Percentiles rank a stretch among this genome's conserved stretches.
These are phyloP conservation scores for Gomphus bonarii DNA, from an alignment of 1,284 basidiomycete genomes.

Conservation along the genomic window DNA sequence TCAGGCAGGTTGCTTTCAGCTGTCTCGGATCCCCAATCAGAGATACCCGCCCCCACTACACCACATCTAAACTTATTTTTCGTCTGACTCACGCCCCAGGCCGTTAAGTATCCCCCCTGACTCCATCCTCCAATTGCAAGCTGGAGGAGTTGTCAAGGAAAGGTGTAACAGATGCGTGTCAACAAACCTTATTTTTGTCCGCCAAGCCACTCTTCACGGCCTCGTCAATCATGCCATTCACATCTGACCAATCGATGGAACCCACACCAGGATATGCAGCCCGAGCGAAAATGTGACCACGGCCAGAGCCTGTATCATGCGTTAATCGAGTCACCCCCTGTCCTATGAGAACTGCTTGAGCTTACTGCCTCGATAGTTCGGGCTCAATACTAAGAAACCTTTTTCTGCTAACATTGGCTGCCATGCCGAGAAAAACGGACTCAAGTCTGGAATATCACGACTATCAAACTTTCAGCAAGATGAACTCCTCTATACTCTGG, in stretches of 20 bases:
- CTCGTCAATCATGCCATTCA: constrained; percentile 14
- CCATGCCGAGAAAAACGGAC: constrained; percentile 1
- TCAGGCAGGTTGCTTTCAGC: constrained; percentile 14
- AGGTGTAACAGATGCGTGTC: not conserved
- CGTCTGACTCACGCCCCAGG: constrained; percentile 15
- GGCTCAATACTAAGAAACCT: constrained; percentile 14
- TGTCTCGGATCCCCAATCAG: constrained; percentile 15
- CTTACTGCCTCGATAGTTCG: constrained; percentile 16
- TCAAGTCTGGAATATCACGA: constrained; percentile 8
- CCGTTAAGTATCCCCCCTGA: constrained; percentile 16
- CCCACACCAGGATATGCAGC: constrained; percentile 6
- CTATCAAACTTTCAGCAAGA: not conserved
- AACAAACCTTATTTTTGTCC: constrained; percentile 7
- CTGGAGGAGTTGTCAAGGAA: not conserved
- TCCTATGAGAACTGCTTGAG: not conserved
- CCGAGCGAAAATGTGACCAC: constrained; percentile 13
- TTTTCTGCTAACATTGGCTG: constrained; percentile 10
- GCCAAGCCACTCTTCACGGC: constrained; percentile 14
- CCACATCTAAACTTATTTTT: constrained; percentile 16
- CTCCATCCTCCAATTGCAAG: constrained; percentile 17
- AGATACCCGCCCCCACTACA: constrained; percentile 15
- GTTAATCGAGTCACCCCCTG: not conserved
- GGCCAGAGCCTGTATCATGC: constrained; percentile 11
- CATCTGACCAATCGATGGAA: constrained; percentile 16
- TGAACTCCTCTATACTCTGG: not conserved